phyloP scores from a whole-genome alignment of 495 filamentous ascomycete species.

The Chaetomium cochliodes region DNA sequence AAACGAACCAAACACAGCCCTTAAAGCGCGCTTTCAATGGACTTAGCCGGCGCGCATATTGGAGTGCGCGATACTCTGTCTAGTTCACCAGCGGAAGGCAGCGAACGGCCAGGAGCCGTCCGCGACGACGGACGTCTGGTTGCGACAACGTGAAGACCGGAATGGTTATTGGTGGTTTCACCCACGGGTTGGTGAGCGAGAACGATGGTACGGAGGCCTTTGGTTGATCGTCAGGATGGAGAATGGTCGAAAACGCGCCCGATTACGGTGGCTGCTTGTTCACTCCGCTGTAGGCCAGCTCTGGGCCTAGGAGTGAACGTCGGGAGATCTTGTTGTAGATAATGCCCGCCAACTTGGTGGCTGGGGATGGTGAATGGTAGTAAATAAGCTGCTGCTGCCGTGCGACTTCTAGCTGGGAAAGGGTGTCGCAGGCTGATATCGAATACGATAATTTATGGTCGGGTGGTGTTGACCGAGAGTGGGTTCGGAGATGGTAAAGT shows the following conservation, averaged over 20 bases:
- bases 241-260: slow-evolving; percentile 40
- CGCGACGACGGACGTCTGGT: slow-evolving; percentile 29
- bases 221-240: slow-evolving; percentile 17
- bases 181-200: slow-evolving; percentile 14
- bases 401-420: slow-evolving; percentile 14
- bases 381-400: slow-evolving; percentile 13
- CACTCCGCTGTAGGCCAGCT: slow-evolving; percentile 88
- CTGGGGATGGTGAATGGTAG: slow-evolving; percentile 16
- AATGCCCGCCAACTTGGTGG: slow-evolving; percentile 97
- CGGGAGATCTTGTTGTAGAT: slow-evolving; percentile 70
- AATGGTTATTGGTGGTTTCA: background rate
- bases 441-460: background rate
- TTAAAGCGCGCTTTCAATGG: slow-evolving; percentile 27
- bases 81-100: slow-evolving; percentile 42
- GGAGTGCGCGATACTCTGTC: slow-evolving; percentile 22
- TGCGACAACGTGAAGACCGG: slow-evolving; percentile 11
- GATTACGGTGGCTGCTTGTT: slow-evolving; percentile 98
- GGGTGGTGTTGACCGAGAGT: background rate
- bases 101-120: slow-evolving; percentile 43
- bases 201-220: background rate
- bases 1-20: slow-evolving; percentile 28
- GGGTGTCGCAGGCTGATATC: background rate
- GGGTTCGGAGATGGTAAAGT: background rate
- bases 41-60: slow-evolving; percentile 39
- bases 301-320: slow-evolving; percentile 90